Evolutionary conservation across 805 yeast genomes (phyloP), one percentile per base, ranked within the genome.

Genomic region (Teunomyces aglyptinius): DNA sequence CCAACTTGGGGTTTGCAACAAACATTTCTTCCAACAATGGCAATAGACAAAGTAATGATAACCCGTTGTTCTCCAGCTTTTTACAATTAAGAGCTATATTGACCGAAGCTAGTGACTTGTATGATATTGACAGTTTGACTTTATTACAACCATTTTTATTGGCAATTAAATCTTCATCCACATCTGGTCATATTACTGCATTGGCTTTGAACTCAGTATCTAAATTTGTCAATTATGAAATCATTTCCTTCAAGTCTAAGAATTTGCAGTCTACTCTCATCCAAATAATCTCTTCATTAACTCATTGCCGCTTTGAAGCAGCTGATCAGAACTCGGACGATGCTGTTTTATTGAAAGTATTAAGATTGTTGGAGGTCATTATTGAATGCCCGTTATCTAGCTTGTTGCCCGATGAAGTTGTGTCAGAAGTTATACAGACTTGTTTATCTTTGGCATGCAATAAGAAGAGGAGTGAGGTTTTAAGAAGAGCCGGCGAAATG

Each of bases 301-400:
- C 98, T 0, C 96, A 89, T 61, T 94, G 98, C 67, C 80, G 96
- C 39, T 94, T 94, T 62, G 97, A 94, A 70, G 96, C 96, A 2
- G 86, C 94, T 0, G 97, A 91, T 60, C 96, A 89, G 62, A 78
- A 85, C 29, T 85, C 89, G 36, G 98, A 94, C 67, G 99, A 94
- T 62, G 87, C 95, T 0, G 92, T 94, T 3, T 70, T 94, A 39
- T 75, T 92, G 43, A 88, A 88, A 59, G 96, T 94, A 16, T 78
- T 94, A 51, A 74, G 85, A 38, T 70, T 92, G 20, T 71, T 92
- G 55, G 92, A 89, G 54, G 49, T 52, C 18, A 75, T 91, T 12
- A 75, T 90, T 12, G 72, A 76, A 16, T 81, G 91, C n/a, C 76
- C 77, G 1, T 70, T 83, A 38, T 85, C 92, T 19, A 75, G 73